These are phyloP conservation scores for Fusarium chlamydosporum DNA, from an alignment of 2,329 filamentous ascomycete species.

Conservation along the genomic window DNA sequence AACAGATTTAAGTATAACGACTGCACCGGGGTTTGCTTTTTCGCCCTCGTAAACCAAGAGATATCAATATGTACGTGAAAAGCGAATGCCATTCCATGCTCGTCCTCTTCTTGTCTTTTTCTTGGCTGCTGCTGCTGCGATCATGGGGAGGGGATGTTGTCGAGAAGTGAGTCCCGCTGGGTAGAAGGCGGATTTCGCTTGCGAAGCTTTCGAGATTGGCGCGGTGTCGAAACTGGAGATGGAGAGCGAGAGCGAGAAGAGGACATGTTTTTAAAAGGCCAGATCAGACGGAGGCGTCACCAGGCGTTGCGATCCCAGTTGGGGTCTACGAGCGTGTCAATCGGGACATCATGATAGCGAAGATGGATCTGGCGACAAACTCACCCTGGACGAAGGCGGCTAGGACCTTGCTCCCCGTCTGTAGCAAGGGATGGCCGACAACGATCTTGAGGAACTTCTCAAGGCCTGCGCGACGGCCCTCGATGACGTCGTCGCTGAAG, in stretches of 20 bases:
- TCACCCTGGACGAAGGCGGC: constrained; percentile 96
- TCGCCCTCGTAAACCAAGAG: constrained; percentile 9
- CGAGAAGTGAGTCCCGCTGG: constrained; percentile 43
- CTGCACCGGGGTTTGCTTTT: constrained; percentile 30
- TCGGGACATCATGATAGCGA: constrained; percentile 12
- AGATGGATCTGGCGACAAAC: constrained; percentile 36
- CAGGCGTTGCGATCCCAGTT: constrained; percentile 94
- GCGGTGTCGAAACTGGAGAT: constrained; percentile 27
- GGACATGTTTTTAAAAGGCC: constrained; percentile 41
- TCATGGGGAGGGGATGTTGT: constrained; percentile 31
- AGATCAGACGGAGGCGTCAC: constrained; percentile 64
- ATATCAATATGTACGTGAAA: constrained; percentile 38
- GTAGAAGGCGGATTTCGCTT: constrained; percentile 45
- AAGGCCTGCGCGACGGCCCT: constrained; percentile 89
- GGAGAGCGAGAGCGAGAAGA: constrained; percentile 38
- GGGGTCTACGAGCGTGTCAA: constrained; percentile 68
- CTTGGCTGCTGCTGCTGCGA: constrained; percentile 1
- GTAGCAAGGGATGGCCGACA: constrained; percentile 93
- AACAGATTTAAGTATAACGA: constrained; percentile 17
- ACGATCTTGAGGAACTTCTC: constrained; percentile 98
- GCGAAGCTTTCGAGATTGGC: constrained; percentile 48
- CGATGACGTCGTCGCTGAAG: constrained; percentile 98
- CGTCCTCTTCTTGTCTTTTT: neutral
- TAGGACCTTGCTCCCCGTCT: constrained; percentile 97
- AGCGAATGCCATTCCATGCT: constrained; percentile 6